These are phyloP conservation scores for Micractinium conductrix DNA, from an alignment of 139 green algal genomes.

Conservation along the genomic window DNA sequence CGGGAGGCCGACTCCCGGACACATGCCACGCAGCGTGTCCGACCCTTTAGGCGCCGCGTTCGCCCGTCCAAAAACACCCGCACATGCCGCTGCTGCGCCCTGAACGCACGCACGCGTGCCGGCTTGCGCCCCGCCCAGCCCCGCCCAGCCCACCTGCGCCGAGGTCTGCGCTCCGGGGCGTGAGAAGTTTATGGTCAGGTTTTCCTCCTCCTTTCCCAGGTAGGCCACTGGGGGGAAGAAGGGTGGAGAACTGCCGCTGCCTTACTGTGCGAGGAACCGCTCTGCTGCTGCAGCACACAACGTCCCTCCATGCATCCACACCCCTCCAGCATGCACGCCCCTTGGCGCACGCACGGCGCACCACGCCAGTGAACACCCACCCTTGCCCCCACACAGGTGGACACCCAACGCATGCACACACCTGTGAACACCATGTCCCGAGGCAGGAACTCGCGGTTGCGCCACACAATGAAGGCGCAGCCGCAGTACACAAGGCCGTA, in stretches of 20 bases:
- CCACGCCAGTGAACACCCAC: neutral
- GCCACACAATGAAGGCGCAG: slow-evolving; percentile 68
- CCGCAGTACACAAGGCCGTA: slow-evolving; percentile 72
- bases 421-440: slow-evolving; percentile 25
- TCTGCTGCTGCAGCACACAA: too few relatives aligned
- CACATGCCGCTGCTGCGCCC: neutral
- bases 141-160: slow-evolving; percentile 20
- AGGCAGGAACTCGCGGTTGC: slow-evolving; percentile 39
- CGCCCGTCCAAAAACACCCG: too few relatives aligned
- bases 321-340: too few relatives aligned
- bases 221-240: slow-evolving; percentile 1
- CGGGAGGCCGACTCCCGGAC: neutral
- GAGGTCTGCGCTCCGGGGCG: slow-evolving; percentile 55
- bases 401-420: neutral
- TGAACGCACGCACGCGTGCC: too few relatives aligned
- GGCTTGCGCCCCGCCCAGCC: neutral
- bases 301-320: too few relatives aligned
- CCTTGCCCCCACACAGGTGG: neutral
- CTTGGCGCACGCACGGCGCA: too few relatives aligned
- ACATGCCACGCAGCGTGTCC: neutral
- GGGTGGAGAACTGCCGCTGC: too few relatives aligned
- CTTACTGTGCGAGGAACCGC: too few relatives aligned
- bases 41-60: too few relatives aligned
- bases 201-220: slow-evolving; percentile 63
- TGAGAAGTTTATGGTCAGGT: slow-evolving; percentile 78